Base-by-base conservation (phyloP, 371 early-diverging fungal species). In the Mucor piriformis region DNA sequence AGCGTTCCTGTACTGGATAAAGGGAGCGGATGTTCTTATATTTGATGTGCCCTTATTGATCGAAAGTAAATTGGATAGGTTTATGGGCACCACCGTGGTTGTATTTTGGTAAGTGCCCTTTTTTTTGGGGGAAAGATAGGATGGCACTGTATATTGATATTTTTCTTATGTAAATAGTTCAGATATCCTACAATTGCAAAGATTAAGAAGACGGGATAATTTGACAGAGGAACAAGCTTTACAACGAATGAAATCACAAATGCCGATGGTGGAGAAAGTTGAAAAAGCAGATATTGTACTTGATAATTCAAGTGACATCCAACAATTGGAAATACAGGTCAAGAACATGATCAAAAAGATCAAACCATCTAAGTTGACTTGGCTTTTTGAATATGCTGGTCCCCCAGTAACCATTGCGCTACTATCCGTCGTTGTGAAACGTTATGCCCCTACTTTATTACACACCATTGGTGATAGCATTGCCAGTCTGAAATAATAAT, bases 31-130 rank as follows among this genome's bases (percentile, higher is more conserved):
- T 4, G 35, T 92, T 21, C 90, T 92, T n/a, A 81, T 98, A 2
- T 74, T 97, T 21, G 98, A 98, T 71, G 92, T 93, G 1, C 97
- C 98, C 15, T 74, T 98, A 47, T 77, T 98, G 57, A 87, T 93
- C 58, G 98, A 98, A 63, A 83, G 87, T 25, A 86, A 89, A 8
- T 65, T 96, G 59, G 83, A 93, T 68, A 70, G 79, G 42, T 86
- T 87, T 52, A 87, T 94, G 49, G 82, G 84, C 32, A 67, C 75
- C 0, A 87, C 84, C 4, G 80, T 92, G 11, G 95, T 97, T 3
- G 91, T 97, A 1, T 93, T 86, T 60, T 89, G 91, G 91, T 90
- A 78, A 59, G 73, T 27, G 3, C 8, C n/a, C n/a, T n/a, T n/a
- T n/a, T n/a, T n/a, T n/a, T n/a, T n/a, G n/a, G n/a, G n/a, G n/a